phyloP scores from a whole-genome alignment of 805 yeast species.

The Lachancea sp. region DNA sequence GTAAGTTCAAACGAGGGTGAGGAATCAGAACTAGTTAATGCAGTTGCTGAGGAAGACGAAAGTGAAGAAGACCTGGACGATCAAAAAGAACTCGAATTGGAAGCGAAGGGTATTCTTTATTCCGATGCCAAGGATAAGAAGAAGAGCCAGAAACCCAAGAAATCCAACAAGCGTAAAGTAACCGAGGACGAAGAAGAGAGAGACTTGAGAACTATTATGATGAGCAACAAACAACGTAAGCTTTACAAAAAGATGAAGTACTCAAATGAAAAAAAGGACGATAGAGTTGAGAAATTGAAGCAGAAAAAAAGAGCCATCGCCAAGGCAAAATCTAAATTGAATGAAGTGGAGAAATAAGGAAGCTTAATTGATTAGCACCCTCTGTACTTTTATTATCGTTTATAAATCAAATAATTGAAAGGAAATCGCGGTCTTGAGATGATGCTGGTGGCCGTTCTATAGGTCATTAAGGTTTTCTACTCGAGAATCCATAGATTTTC shows the following conservation, averaged over 20 bases:
- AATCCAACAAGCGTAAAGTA: constrained; percentile 34
- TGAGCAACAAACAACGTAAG: constrained; percentile 93
- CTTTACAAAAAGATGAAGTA: constrained; percentile 92
- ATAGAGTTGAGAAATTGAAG: constrained; percentile 59
- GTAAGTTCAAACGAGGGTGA: no score
- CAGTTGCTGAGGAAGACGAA: constrained; percentile 36
- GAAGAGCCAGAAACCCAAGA: constrained; percentile 30
- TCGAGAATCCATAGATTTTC: constrained; percentile 76
- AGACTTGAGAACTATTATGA: constrained; percentile 92
- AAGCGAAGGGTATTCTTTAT: constrained; percentile 79
- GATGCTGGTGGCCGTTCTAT: not conserved
- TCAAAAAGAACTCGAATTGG: constrained; percentile 82
- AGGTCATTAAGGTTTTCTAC: constrained; percentile 28
- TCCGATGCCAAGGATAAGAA: constrained; percentile 45
- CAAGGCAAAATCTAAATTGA: constrained; percentile 50
- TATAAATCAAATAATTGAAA: constrained; percentile 2
- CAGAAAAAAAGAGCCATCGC: constrained; percentile 65
- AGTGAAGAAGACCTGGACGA: constrained; percentile 52
- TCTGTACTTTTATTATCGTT: constrained; percentile 9
- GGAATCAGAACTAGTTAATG: no score
- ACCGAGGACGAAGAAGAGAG: constrained; percentile 65
- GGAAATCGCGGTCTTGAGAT: not conserved
- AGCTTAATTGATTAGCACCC: not conserved
- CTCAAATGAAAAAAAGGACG: constrained; percentile 77
- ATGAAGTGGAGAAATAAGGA: constrained; percentile 24